Evolutionary conservation across 805 yeast species (phyloP).

Genomic region (Teunomyces atbi): DNA sequence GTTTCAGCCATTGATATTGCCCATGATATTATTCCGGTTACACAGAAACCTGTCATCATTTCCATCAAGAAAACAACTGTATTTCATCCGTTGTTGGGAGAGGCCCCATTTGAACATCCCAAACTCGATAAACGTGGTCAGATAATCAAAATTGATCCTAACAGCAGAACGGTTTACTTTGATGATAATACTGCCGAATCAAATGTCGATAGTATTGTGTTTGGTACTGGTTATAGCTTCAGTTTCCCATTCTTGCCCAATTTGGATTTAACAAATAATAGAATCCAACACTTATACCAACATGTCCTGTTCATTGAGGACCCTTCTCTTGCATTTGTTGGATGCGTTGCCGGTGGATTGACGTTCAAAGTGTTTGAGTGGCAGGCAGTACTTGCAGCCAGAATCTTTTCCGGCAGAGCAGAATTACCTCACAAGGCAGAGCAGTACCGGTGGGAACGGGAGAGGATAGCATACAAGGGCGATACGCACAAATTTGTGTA

Average conservation of each 20-base stretch:
- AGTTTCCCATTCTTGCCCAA: constrained; percentile 21
- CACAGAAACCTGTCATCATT: constrained; percentile 13
- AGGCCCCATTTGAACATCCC: constrained; percentile 12
- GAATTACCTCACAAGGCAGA: constrained; percentile 26
- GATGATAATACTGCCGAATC: constrained; percentile 16
- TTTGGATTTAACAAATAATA: constrained; percentile 24
- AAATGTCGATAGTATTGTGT: constrained; percentile 19
- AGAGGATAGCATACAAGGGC: constrained; percentile 26
- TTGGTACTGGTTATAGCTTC: constrained; percentile 25
- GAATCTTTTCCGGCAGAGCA: constrained; percentile 30
- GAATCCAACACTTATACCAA: constrained; percentile 28
- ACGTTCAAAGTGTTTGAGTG: constrained; percentile 41
- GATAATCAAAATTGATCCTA: constrained; percentile 8
- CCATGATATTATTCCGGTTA: constrained; percentile 19
- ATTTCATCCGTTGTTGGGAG: constrained; percentile 6
- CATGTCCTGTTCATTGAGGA: constrained; percentile 33
- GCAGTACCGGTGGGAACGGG: constrained; percentile 29
- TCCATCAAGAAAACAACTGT: constrained; percentile 19
- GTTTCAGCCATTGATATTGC: constrained; percentile 16
- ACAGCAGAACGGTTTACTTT: constrained; percentile 15
- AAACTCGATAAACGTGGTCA: constrained; percentile 8
- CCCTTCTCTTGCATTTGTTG: constrained; percentile 33
- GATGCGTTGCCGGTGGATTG: constrained; percentile 37
- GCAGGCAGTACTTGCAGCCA: constrained; percentile 36
- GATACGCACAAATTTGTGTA: constrained; percentile 26